Percentiles rank a stretch among this genome's conserved stretches.
These are phyloP conservation scores for Trichomonas vaginalis DNA, from an alignment of 208 protist genomes.

Conservation along the genomic window DNA sequence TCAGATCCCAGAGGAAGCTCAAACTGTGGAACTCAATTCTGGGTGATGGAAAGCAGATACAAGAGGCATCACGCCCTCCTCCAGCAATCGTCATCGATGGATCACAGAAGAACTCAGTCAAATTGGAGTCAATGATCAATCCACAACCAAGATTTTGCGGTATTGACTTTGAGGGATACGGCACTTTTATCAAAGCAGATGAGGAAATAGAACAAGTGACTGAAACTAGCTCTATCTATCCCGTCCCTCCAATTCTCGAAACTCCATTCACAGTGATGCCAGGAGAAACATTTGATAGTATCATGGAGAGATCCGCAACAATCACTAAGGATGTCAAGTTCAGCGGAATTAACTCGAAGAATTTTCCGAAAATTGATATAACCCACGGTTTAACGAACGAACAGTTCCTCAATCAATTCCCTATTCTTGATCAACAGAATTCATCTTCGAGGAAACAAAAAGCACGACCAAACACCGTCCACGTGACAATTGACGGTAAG, in stretches of 20 bases:
- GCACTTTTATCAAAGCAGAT: not conserved
- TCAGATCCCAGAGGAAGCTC: slow-evolving; percentile 62
- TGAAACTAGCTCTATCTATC: not conserved
- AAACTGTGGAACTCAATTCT: not conserved
- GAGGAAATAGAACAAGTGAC: not conserved
- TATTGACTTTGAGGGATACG: not conserved
- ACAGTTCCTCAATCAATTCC: not conserved
- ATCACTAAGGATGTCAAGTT: not conserved
- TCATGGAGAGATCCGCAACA: not conserved
- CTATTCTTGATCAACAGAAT: not conserved
- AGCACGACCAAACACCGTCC: no score
- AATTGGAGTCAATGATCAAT: not conserved
- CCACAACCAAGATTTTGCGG: not conserved
- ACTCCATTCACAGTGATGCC: not conserved
- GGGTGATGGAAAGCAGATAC: not conserved
- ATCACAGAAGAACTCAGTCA: not conserved
- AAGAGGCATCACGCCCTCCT: not conserved
- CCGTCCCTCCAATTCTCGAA: not conserved
- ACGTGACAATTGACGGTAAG: not conserved
- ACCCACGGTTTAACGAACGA: not conserved
- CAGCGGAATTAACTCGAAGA: not conserved
- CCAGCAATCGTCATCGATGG: not conserved
- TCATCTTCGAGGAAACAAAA: not conserved
- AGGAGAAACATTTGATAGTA: not conserved
- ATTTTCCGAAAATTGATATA: not conserved